These are phyloP conservation scores for Vaccinium darrowii DNA, from an alignment of 148 eudicot genomes.

Conservation along the genomic window DNA sequence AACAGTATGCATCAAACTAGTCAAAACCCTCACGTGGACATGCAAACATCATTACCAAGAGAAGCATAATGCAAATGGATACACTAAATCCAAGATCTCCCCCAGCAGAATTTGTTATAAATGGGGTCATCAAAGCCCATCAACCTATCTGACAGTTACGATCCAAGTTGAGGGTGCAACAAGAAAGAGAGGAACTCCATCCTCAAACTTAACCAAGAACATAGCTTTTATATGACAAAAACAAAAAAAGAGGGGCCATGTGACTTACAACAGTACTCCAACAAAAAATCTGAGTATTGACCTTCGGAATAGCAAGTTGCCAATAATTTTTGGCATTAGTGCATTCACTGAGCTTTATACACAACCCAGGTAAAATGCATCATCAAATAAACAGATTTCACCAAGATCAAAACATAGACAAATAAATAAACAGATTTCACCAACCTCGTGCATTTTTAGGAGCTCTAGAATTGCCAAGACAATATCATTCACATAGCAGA, in stretches of 20 bases:
- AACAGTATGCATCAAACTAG: not conserved
- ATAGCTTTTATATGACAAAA: not conserved
- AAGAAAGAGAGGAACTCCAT: not conserved
- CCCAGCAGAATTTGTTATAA: not conserved
- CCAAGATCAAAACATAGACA: not conserved
- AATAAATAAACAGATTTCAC: conserved; percentile 15
- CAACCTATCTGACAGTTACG: not conserved
- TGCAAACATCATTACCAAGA: not conserved
- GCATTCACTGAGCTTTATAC: not conserved
- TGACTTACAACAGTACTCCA: not conserved
- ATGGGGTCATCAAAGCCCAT: not conserved
- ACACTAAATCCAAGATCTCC: not conserved
- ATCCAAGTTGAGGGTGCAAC: not conserved
- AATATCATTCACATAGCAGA: conserved; percentile 69
- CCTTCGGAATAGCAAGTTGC: not conserved
- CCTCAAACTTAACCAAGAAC: not conserved
- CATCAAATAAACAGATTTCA: not conserved
- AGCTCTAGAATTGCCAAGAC: conserved; percentile 63
- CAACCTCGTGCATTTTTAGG: conserved; percentile 62
- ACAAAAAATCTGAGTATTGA: not conserved
- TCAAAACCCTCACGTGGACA: not conserved
- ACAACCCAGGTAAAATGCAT: not conserved
- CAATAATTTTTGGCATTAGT: not conserved
- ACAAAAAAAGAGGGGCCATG: not conserved
- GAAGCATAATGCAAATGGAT: not conserved